A percentile compares a stretch with the other conserved stretches of the same genome.
Conservation (phyloP, 75 land plant genomes). For the Pinus tabuliformis region DNA sequence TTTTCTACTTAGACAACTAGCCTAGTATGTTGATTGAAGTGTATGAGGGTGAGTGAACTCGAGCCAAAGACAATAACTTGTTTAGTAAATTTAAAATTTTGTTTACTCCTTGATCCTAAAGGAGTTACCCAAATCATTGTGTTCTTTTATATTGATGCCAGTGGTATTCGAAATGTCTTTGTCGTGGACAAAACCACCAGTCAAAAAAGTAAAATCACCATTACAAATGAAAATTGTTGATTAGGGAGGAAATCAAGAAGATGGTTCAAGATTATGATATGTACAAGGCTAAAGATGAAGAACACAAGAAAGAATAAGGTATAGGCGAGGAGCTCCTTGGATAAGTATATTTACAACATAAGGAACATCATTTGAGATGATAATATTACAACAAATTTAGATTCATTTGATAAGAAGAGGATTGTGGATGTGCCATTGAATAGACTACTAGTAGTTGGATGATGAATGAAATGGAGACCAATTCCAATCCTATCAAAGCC, state of each 20-base stretch:
- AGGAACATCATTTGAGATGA: constrained; percentile 44
- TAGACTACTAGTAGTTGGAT: too few species aligned
- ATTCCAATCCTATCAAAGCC: too few species aligned
- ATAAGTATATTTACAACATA: constrained; percentile 55
- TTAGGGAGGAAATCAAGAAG: constrained; percentile 48
- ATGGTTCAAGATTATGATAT: constrained; percentile 41
- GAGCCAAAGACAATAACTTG: constrained; percentile 32
- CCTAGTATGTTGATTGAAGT: too few species aligned
- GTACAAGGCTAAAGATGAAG: constrained; percentile 50
- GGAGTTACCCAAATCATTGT: constrained; percentile 45
- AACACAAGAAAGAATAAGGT: constrained; percentile 42
- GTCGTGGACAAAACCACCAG: constrained; percentile 13
- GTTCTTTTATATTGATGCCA: constrained; percentile 36
- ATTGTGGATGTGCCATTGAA: too few species aligned
- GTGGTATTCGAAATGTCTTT: constrained; percentile 30
- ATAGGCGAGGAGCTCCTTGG: constrained; percentile 34
- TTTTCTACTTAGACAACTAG: too few species aligned
- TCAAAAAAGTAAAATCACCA: constrained; percentile 25
- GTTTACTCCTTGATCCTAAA: constrained; percentile 34
- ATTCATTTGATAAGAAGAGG: background rate
- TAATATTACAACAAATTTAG: constrained; percentile 18
- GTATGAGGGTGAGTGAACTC: too few species aligned
- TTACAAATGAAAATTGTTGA: constrained; percentile 43
- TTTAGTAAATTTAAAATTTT: constrained; percentile 42
- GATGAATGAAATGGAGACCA: too few species aligned